Conservation (phyloP, 495 filamentous ascomycete species). For the Hapsidospora chrysogenum region DNA sequence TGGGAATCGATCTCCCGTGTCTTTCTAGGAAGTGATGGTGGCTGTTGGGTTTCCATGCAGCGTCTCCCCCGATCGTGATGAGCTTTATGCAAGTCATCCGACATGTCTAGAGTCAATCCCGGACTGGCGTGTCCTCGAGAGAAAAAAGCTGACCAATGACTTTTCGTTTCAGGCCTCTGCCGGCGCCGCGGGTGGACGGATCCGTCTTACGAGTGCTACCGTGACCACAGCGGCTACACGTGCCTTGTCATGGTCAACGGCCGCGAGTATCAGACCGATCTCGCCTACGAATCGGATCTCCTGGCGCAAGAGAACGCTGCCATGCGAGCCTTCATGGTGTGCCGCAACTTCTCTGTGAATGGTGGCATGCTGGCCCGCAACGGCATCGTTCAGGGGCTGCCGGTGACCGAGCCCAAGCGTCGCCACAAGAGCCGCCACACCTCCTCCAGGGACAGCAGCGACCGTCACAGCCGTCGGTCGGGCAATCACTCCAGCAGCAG, state of each 20-base stretch:
- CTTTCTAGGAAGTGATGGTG: too few relatives aligned
- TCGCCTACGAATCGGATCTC: constrained; percentile 59
- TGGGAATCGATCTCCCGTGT: too few relatives aligned
- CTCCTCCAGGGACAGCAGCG: constrained; percentile 22
- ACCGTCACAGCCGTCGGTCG: constrained; percentile 17
- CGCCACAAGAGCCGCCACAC: constrained; percentile 27
- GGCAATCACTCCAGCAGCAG: constrained; percentile 38
- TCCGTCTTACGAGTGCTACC: constrained; percentile 75
- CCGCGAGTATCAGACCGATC: constrained; percentile 86
- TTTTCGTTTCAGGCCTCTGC: constrained; percentile 63
- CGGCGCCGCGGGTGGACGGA: constrained; percentile 90
- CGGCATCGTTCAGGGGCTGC: constrained; percentile 76
- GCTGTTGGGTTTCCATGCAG: constrained; percentile 31
- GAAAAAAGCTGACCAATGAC: constrained; percentile 20
- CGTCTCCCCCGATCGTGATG: too few relatives aligned
- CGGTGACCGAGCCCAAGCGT: constrained; percentile 37
- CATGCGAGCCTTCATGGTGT: constrained; percentile 94
- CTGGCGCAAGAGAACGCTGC: constrained; percentile 89
- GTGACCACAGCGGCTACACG: constrained; percentile 52
- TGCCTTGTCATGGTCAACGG: constrained; percentile 94
- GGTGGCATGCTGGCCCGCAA: constrained; percentile 77
- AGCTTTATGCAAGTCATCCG: too few relatives aligned
- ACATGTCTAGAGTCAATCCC: too few relatives aligned
- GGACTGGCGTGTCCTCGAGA: background rate
- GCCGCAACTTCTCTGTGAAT: constrained; percentile 96